These are phyloP conservation scores for Candida orba DNA, from an alignment of 805 yeast genomes.

Conservation along the genomic window DNA sequence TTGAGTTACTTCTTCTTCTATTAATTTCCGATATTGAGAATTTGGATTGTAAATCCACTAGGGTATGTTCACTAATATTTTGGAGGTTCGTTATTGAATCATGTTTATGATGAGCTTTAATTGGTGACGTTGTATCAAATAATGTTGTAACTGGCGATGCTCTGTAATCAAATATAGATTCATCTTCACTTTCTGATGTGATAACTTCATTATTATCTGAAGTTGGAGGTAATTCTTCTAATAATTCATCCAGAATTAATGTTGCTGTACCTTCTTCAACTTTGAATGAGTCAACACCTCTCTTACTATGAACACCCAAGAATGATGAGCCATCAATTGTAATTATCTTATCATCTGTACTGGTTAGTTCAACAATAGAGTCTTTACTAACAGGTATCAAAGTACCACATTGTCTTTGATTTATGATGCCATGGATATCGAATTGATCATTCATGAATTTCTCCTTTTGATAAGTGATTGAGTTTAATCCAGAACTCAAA, in stretches of 20 bases:
- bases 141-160: too few relatives aligned
- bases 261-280: slow-evolving; percentile 18
- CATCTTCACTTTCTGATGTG: slow-evolving; percentile 4
- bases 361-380: slow-evolving; percentile 39
- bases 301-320: slow-evolving; percentile 45
- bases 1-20: slow-evolving; percentile 15
- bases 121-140: slow-evolving; percentile 2
- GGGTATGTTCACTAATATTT: slow-evolving; percentile 15
- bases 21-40: not conserved
- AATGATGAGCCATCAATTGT: slow-evolving; percentile 49
- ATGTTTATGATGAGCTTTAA: slow-evolving; percentile 12
- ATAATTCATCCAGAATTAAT: slow-evolving; percentile 17
- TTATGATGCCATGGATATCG: slow-evolving; percentile 26
- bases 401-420: slow-evolving; percentile 53
- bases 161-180: slow-evolving; percentile 8
- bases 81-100: slow-evolving; percentile 12
- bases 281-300: slow-evolving; percentile 18
- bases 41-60: slow-evolving; percentile 8
- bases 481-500: slow-evolving; percentile 38
- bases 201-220: not conserved
- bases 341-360: slow-evolving; percentile 33
- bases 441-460: slow-evolving; percentile 21
- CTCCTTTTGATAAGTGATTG: slow-evolving; percentile 27
- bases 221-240: slow-evolving; percentile 11
- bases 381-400: slow-evolving; percentile 53